Percentiles rank a stretch among this genome's conserved stretches.
phyloP scores from a whole-genome alignment of 768 basidiomycete genomes.

The Sistotremastrum suecicum region DNA sequence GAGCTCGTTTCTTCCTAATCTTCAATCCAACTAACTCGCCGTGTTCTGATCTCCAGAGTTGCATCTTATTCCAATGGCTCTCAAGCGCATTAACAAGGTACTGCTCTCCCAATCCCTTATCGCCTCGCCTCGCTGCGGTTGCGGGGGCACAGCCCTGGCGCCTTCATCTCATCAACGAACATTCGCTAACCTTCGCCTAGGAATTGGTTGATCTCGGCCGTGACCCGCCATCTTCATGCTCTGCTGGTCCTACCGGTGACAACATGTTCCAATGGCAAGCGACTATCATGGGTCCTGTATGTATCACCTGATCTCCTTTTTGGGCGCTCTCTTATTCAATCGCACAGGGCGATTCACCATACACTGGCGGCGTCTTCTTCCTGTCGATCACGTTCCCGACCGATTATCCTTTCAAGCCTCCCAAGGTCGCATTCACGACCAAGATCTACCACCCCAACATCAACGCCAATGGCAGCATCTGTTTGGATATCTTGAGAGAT shows the following conservation, averaged over 20 bases:
- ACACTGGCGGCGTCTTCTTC: conserved; percentile 99
- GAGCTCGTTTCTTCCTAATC: no score
- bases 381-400: conserved; percentile 86
- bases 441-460: conserved; percentile 99
- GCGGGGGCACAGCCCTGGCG: not conserved
- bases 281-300: conserved; percentile 97
- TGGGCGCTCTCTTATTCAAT: conserved; percentile 5
- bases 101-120: not conserved
- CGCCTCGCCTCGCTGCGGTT: not conserved
- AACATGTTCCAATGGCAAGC: conserved; percentile 99
- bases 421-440: conserved; percentile 98
- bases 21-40: no score
- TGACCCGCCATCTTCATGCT: conserved; percentile 99
- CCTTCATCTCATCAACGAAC: not conserved
- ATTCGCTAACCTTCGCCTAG: conserved; percentile 28
- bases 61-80: conserved; percentile 49
- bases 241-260: conserved; percentile 93
- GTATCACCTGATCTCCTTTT: conserved; percentile 17
- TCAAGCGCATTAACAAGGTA: conserved; percentile 99
- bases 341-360: conserved; percentile 86
- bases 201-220: conserved; percentile 99
- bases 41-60: no score
- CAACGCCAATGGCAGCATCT: conserved; percentile 99
- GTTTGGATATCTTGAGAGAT: conserved; percentile 94
- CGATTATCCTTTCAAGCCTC: conserved; percentile 99